Base-by-base conservation (phyloP, 2,329 filamentous ascomycete genomes). In the Alternaria sp. region DNA sequence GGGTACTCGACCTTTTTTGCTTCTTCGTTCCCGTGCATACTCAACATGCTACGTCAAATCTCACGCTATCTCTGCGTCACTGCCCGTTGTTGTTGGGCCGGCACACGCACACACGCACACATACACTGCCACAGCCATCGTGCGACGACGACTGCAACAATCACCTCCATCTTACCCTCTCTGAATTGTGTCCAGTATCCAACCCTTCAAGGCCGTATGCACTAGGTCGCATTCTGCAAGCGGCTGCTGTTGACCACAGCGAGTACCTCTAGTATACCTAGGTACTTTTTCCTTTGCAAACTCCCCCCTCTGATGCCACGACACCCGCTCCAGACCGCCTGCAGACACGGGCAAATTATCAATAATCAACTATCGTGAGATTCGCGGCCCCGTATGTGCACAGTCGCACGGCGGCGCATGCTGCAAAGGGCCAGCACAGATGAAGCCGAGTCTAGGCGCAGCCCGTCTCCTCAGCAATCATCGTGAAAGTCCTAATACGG, bases 401-500 rank as follows among this genome's bases (percentile, higher is more conserved):
- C 54, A 55, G 49, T 59, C 51, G 30, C 58, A 49, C 57, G 26
- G 54, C 51, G 47, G 57, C 49, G 61, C 61, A 57, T 57, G 52
- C 57, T 59, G 48, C 53, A 32, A 57, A 58, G 51, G 38, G 51
- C 51, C 59, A 60, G 57, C 57, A 61, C 67, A 66, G 61, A 58
- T 46, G 43, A 62, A 64, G 62, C 53, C 57, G 59, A 66, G 69
- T 69, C 67, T 69, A 68, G 67, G 64, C 66, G 64, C 67, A 58
- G 66, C 59, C 67, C 63, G 63, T 54, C 51, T 69, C 62, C 48
- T 52, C 54, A 55, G 53, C 53, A 60, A 66, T 59, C 65, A 73
- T 76, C 74, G 74, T 77, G 73, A 70, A 75, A 67, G 73, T 69
- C 74, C 71, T 66, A 59, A 67, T 70, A 32, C 49, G 65, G 71